Base-by-base conservation (phyloP, 1,284 basidiomycete genomes). In the Apiotrichum sp. region DNA sequence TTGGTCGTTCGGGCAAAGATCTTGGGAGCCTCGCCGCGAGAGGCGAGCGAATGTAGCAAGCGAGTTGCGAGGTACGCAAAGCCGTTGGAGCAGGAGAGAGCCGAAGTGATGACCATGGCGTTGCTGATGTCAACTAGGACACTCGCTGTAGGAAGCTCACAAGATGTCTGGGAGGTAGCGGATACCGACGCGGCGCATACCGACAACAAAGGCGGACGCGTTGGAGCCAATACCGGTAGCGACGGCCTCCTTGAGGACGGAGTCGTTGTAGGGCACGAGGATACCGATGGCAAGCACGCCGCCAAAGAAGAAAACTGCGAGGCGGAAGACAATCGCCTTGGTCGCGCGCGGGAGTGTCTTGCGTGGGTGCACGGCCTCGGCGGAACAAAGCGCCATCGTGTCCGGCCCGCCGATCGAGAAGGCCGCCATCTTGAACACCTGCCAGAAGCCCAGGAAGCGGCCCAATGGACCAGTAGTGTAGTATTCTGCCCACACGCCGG, bases 211-310 rank as follows among this genome's bases (percentile, higher is more conserved):
- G 10, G 63, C 53, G 31, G 51, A 57, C 16, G 64, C 57, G 42
- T 56, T 52, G 22, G 57, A 59, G 5, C 63, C 60, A 4, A 59
- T 58, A 40, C 62, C 58, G 0, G 49, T 49, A 10, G 16, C 32
- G 10, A 55, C 22, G 3, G 56, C 53, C 29, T 55, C 10, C 8
- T 7, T 33, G 29, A 61, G 47, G 8, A n/a, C 29, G 10, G 44
- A n/a, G 47, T 61, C 59, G 31, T 61, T 49, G 57, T 65, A 68
- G 3, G 68, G 67, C 3, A 61, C 59, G 6, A 61, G 40, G 8
- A 61, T 52, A 16, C 59, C 59, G 29, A 91, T 78, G 46, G 79
- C 58, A 22, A 77, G 78, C 59, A 91, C 87, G 64, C 86, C 83
- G 31, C 38, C 48, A 55, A 58, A 83, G 77, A 91, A 92, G 72